Percentiles rank a stretch among this genome's conserved stretches.
Conservation (phyloP, 208 protist species). For the Trichomonas vaginalis region DNA sequence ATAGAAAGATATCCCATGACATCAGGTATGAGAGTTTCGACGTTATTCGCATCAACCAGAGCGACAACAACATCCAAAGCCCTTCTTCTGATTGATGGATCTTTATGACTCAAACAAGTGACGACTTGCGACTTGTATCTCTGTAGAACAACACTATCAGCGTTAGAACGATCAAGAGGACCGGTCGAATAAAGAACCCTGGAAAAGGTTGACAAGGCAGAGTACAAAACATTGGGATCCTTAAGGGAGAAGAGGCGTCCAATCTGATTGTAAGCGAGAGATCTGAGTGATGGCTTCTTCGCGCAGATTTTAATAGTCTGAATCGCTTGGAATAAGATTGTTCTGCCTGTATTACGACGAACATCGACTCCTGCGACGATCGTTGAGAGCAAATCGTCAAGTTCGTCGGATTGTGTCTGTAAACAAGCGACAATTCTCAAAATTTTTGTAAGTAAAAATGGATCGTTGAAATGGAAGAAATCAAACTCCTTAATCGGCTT, state of each 20-base stretch:
- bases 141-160: not conserved
- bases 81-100: constrained; percentile 1
- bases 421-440: not conserved
- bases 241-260: not conserved
- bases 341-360: not conserved
- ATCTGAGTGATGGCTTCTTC: not conserved
- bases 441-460: not conserved
- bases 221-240: not conserved
- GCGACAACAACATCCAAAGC: not conserved
- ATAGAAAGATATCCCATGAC: not conserved
- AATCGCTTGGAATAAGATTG: not conserved
- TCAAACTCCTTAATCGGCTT: not conserved
- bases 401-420: not conserved
- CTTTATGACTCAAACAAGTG: not conserved
- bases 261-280: not conserved
- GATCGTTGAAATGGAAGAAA: not conserved
- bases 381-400: not conserved
- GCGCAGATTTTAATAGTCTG: not conserved
- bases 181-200: not conserved
- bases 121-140: not conserved
- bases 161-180: not conserved
- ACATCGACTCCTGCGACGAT: not conserved
- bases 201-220: not conserved
- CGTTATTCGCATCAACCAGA: not conserved
- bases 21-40: not conserved